A percentile compares a stretch with the other conserved stretches of the same genome.
Evolutionary conservation across 768 basidiomycete species (phyloP).

Genomic region (Sarcomyxa edulis): DNA sequence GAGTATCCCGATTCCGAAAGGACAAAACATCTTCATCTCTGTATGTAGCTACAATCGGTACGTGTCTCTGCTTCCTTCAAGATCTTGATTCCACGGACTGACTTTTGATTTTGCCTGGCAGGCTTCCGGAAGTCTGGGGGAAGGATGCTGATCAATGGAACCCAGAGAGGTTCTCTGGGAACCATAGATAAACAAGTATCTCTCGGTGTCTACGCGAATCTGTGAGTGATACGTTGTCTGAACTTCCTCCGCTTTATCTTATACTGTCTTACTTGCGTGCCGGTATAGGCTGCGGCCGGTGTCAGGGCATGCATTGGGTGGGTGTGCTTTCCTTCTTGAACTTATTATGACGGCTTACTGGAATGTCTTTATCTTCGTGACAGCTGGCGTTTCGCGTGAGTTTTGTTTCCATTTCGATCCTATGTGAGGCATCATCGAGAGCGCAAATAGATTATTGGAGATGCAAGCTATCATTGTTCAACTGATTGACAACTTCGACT

Average conservation of each 20-base stretch:
- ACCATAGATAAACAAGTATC: constrained; percentile 9
- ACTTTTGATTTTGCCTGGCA: too few relatives aligned
- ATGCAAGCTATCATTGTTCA: constrained; percentile 36
- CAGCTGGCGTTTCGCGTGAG: constrained; percentile 11
- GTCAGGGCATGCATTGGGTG: constrained; percentile 10
- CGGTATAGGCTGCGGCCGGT: constrained; percentile 2
- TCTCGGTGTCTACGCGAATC: constrained; percentile 19
- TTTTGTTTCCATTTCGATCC: constrained; percentile 14
- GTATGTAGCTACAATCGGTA: constrained; percentile 31
- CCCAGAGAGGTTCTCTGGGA: constrained; percentile 12
- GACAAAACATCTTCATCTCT: constrained; percentile 26
- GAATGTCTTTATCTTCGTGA: too few relatives aligned
- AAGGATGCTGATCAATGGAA: constrained; percentile 16
- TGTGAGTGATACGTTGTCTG: constrained; percentile 15
- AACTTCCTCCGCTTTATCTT: neutral
- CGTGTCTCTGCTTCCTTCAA: too few relatives aligned
- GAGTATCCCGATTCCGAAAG: constrained; percentile 29
- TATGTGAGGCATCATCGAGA: neutral
- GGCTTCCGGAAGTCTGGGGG: constrained; percentile 16
- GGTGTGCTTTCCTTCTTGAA: too few relatives aligned
- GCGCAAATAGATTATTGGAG: constrained; percentile 22
- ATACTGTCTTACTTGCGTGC: neutral
- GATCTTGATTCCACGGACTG: too few relatives aligned
- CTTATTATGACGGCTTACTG: too few relatives aligned
- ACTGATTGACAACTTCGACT: constrained; percentile 32